These are phyloP conservation scores for Arachis stenosperma DNA, from an alignment of 306 rosid species.

Conservation along the genomic window DNA sequence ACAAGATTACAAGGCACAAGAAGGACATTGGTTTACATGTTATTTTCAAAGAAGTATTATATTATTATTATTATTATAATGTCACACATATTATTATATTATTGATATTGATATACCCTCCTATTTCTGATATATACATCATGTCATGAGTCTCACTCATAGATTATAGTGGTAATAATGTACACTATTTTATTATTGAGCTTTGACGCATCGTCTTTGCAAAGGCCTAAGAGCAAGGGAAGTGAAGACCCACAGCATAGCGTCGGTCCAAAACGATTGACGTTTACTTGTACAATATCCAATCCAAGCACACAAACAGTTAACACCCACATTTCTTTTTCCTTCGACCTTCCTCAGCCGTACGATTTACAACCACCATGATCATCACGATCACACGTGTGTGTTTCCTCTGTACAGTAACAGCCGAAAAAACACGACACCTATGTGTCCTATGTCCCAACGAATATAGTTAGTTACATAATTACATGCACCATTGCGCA, in stretches of 20 bases:
- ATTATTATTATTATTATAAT: background rate
- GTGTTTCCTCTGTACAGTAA: conserved; percentile 6
- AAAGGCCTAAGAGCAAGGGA: background rate
- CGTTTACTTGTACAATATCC: conserved; percentile 29
- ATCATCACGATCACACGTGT: background rate
- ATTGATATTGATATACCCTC: background rate
- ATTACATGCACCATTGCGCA: conserved; percentile 11
- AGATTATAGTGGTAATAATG: conserved; percentile 5
- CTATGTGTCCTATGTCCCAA: background rate
- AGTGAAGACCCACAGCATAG: conserved; percentile 31
- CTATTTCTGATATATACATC: conserved; percentile 42
- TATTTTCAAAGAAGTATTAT: background rate
- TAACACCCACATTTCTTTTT: background rate
- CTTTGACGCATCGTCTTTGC: conserved; percentile 19
- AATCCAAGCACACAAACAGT: background rate
- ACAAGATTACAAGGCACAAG: background rate
- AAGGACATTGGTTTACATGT: background rate
- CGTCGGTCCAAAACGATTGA: conserved; percentile 43
- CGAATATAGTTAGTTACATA: background rate
- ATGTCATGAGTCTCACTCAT: conserved; percentile 38
- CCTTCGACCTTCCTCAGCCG: conserved; percentile 27
- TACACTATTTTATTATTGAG: conserved; percentile 37
- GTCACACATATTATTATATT: conserved; percentile 7
- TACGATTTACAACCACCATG: background rate
- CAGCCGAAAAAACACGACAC: background rate